Evolutionary conservation across 2,329 filamentous ascomycete species (phyloP), one percentile per base, ranked within the genome.

Genomic region (Cordyceps pruinosa): DNA sequence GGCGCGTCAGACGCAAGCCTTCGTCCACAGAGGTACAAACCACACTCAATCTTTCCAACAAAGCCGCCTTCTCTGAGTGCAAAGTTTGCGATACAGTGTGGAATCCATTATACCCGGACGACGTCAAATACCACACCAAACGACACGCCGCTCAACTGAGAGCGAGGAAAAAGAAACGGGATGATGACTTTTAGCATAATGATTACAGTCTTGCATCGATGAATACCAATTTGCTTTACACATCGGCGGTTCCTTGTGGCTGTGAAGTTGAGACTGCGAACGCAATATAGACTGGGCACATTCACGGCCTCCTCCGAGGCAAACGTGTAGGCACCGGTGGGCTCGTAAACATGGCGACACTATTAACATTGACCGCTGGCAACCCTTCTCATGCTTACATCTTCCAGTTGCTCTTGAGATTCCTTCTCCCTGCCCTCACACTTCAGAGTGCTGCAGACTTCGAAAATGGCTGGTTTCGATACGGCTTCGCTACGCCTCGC

Each of bases 31-130:
- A 52, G 1, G 64, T 76, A 1, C 75, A 77, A 51, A 77, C 72
- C 2, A 77, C 74, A 1, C 67, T 77, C n/a, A 76, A 77, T 34
- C 65, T 77, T 2, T 75, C 75, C 0, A 66, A 69, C 1, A 68
- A 72, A 26, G 71, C 73, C 3, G 65, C 73, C 1, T 76, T 77
- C 58, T 70, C 72, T 2, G 74, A 77, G 55, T 77, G 75, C 60
- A 73, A 68, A 50, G 58, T 70, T 3, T 77, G 75, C 60, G 66
- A 75, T 52, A 75, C 69, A 1, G 71, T 77, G 8, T 77, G 73
- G 68, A 77, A 77, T 51, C 75, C 74, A 0, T 61, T 75, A 5
- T 73, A 72, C 55, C 73, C 74, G 4, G 71, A 71, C 28, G 75
- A 77, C 56, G 74, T 75, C 17, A 76, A 72, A 57, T 74, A 69